Conservation (phyloP, 148 eudicot species). For the Suaeda aralocaspica region DNA sequence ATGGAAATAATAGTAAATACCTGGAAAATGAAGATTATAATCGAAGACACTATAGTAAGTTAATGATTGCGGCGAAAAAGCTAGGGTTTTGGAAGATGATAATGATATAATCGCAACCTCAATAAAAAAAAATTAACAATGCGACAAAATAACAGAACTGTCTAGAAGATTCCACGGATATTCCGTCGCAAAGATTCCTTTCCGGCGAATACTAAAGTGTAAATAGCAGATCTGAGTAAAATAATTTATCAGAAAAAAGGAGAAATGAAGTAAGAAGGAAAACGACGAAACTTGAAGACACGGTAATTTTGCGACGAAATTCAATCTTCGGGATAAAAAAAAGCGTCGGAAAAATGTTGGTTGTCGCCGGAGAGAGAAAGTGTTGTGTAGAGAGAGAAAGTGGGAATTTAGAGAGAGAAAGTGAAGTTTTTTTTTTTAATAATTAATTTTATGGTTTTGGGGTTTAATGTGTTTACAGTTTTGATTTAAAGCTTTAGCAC, state of each 20-base stretch:
- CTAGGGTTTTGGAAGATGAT: background rate
- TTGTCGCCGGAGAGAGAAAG: constrained; percentile 12
- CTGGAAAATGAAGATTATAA: background rate
- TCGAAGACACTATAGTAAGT: background rate
- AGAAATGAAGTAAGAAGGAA: background rate
- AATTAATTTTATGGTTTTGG: too few relatives aligned
- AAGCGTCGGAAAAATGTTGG: constrained; percentile 1
- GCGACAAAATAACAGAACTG: background rate
- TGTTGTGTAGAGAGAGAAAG: background rate
- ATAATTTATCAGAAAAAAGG: background rate
- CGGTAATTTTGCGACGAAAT: too few relatives aligned
- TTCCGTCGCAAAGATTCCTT: constrained; percentile 7
- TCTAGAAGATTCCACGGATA: background rate
- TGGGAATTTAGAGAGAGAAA: too few relatives aligned
- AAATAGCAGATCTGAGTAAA: constrained; percentile 4
- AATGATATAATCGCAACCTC: background rate
- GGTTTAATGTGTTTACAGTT: too few relatives aligned
- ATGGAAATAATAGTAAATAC: background rate
- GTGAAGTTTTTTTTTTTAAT: background rate
- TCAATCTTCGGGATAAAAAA: background rate
- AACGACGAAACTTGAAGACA: background rate
- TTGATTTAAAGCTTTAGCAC: constrained; percentile 5
- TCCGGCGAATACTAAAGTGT: constrained; percentile 6
- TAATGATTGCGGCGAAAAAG: background rate
- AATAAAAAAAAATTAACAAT: background rate